Conservation (phyloP, 2,329 filamentous ascomycete species). For the Calonectria crousiana region DNA sequence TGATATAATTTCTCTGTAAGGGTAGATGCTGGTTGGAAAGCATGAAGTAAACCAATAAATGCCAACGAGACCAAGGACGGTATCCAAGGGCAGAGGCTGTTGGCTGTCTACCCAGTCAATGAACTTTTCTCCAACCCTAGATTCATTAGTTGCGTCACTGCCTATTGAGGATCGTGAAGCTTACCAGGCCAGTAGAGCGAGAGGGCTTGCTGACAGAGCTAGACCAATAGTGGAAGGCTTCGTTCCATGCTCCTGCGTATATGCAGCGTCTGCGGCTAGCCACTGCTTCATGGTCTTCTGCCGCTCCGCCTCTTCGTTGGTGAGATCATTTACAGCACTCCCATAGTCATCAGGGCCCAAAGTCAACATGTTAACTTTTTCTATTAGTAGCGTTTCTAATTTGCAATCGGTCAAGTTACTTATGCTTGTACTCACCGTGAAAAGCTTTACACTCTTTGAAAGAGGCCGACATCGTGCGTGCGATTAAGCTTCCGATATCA, state of each 20-base stretch:
- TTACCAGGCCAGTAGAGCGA: not conserved
- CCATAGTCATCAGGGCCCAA: not conserved
- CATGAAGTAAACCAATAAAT: not conserved
- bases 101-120: not conserved
- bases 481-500: slow-evolving; percentile 61
- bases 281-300: not conserved
- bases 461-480: not conserved
- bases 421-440: not conserved
- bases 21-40: not conserved
- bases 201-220: not conserved
- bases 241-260: not conserved
- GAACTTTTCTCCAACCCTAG: not conserved
- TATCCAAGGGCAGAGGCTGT: not conserved
- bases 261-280: not conserved
- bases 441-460: not conserved
- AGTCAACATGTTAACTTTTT: not conserved
- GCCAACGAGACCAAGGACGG: not conserved
- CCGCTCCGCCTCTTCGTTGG: not conserved
- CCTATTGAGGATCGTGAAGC: fast-evolving
- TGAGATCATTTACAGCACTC: not conserved
- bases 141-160: not conserved
- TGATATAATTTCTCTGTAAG: not conserved
- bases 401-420: not conserved
- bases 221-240: not conserved
- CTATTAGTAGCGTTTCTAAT: too few relatives aligned